A percentile compares a stretch with the other conserved stretches of the same genome.
These are phyloP conservation scores for Skeletonema grethae DNA, from an alignment of 108 stramenopile species.

Conservation along the genomic window DNA sequence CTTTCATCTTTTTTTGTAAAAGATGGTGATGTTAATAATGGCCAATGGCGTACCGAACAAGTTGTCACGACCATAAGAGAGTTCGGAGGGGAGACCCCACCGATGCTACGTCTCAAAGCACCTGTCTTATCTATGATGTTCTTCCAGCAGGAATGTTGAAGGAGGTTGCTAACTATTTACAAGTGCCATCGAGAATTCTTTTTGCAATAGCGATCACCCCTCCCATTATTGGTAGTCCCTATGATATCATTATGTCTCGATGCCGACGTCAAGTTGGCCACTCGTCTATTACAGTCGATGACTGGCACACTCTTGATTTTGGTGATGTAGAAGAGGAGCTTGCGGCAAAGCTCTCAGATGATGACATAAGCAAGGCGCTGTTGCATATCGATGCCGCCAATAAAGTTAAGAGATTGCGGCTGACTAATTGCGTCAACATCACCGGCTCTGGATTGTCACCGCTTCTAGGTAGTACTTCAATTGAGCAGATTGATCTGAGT, in stretches of 20 bases:
- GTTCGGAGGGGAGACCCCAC: too few species aligned
- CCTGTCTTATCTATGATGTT: too few species aligned
- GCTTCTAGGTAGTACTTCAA: neutral
- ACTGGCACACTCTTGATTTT: slow-evolving; percentile 21
- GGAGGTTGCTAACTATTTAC: too few species aligned
- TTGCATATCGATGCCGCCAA: slow-evolving; percentile 17
- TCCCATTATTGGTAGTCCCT: neutral
- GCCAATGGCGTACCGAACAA: too few species aligned
- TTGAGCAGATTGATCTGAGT: slow-evolving; percentile 16
- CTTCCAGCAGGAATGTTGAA: too few species aligned
- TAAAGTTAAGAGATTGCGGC: slow-evolving; percentile 10
- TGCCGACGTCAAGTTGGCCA: neutral
- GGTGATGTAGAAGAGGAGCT: neutral
- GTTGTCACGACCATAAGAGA: too few species aligned
- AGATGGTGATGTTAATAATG: too few species aligned
- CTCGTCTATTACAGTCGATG: neutral
- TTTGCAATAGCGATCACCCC: too few species aligned
- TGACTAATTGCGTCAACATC: slow-evolving; percentile 13
- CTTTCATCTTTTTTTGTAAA: too few species aligned
- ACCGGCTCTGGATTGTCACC: slow-evolving; percentile 11
- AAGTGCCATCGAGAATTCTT: too few species aligned
- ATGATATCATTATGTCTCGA: neutral
- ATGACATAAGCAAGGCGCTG: slow-evolving; percentile 10
- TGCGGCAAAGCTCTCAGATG: neutral
- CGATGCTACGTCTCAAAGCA: too few species aligned